Base-by-base conservation (phyloP, 179 eudicot genomes). In the Nepenthes alata region DNA sequence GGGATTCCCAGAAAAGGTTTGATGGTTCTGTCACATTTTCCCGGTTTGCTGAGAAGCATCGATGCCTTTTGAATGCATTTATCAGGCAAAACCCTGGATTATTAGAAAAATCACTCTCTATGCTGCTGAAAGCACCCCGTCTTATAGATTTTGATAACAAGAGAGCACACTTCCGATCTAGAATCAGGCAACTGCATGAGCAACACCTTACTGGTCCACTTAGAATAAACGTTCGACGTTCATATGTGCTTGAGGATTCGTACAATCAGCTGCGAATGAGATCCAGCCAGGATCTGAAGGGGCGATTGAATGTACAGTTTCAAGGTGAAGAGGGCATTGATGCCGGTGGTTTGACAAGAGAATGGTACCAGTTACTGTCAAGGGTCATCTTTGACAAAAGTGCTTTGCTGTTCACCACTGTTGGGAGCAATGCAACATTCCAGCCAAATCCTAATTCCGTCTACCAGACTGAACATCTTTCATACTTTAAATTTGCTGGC, bases 301-400 rank as follows among this genome's bases (percentile, higher is more conserved):
- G 99, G 62, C 78, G 99, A 44, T 79, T 94, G 66, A 94, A 85
- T 75, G 96, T 94, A 57, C 99, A 94, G 64, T 94, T 94, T 75
- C 99, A 94, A 84, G 99, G 96, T 55, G 99, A 94, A 74, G 99
- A 94, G 74, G 99, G 99, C 63, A 94, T 94, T 71, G 99, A 94
- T 82, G 99, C 99, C 71, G 99, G 99, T 74, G 99, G 99, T 50
- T 83, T 94, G 66, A 94, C 99, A 4, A 79, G 99, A 73, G 99
- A 94, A 72, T 94, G 99, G 99, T 94, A 94, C 80, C 99, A 87
- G 70, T 62, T 91, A 35, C 74, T 94, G 45, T 94, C 99, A 13
- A 85, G 99, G 80, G 96, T 90, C 47, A 75, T 94, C 47, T 94
- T 94, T 73, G 99, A 94, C 70, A 94, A 87, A 74, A 95, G 96